Evolutionary conservation across 768 basidiomycete genomes (phyloP), one percentile per base, ranked within the genome.

Genomic region (Tephrocybe sp.): DNA sequence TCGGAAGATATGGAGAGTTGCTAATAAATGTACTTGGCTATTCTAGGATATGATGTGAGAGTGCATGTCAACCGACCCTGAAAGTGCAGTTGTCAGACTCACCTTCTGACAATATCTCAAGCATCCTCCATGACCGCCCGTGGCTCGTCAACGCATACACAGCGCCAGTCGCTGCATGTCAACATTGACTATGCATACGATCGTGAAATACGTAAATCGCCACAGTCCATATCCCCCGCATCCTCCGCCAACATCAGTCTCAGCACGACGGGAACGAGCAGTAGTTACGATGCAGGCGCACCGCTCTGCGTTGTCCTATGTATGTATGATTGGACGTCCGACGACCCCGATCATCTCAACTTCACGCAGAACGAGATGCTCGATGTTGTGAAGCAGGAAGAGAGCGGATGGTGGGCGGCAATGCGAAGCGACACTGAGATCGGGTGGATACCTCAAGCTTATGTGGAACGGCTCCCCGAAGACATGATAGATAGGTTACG

Each of bases 391-490:
- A 82, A 82, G 64, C 74, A 79, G 64, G 86, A 89, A 64, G 73
- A 77, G 11, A 79, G 83, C 1, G 89, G 89, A 9, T 91, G 88
- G 89, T 91, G 88, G 87, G 88, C 86, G 16, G 89, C 88, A 16
- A 77, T 86, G 67, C 73, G 80, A 19, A 66, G 67, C 9, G 72
- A 72, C 30, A 77, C 76, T 11, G 69, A 75, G 27, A 73, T 87
- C 26, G 87, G 89, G 38, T 91, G 89, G 89, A 82, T 91, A 51
- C 89, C 89, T 9, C 77, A 80, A 54, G 80, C 83, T 1, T 91
- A 80, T 64, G 86, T 92, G 5, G 71, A 69, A 42, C 71, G 75
- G 1, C 67, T 90, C 9, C 66, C 76, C 8, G 70, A 72, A 25
- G 74, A 78, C 28, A 77, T 79, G 69, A 69, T 75, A 5, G 76